Percentiles rank a stretch among this genome's conserved stretches.
phyloP scores from a whole-genome alignment of 306 rosid species.

The Prosopis cineraria region DNA sequence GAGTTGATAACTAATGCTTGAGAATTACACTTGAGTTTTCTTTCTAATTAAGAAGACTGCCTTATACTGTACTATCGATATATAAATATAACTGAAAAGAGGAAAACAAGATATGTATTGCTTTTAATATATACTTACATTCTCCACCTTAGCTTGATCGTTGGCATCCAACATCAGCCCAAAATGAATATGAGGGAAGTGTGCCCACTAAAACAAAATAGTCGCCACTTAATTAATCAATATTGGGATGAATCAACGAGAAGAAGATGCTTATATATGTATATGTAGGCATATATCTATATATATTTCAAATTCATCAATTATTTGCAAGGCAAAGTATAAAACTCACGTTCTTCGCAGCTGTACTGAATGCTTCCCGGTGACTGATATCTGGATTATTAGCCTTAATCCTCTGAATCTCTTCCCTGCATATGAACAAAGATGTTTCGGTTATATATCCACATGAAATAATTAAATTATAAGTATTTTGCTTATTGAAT shows the following conservation, averaged over 20 bases:
- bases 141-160: slow-evolving; percentile 81
- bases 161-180: slow-evolving; percentile 91
- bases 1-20: neutral
- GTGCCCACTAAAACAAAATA: slow-evolving; percentile 79
- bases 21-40: neutral
- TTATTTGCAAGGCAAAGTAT: neutral
- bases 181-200: slow-evolving; percentile 96
- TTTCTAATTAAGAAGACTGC: neutral
- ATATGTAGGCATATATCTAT: no score
- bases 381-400: slow-evolving; percentile 96
- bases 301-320: neutral
- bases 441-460: slow-evolving; percentile 4
- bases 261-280: neutral
- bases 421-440: slow-evolving; percentile 64
- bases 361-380: slow-evolving; percentile 96
- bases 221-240: neutral
- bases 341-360: slow-evolving; percentile 83
- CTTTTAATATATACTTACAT: slow-evolving; percentile 54
- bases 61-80: neutral
- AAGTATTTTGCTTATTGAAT: neutral
- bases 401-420: slow-evolving; percentile 98
- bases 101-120: neutral
- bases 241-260: neutral
- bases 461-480: neutral
- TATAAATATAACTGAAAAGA: neutral